phyloP scores from a whole-genome alignment of 208 protist species.

The Tritrichomonas musculus region DNA sequence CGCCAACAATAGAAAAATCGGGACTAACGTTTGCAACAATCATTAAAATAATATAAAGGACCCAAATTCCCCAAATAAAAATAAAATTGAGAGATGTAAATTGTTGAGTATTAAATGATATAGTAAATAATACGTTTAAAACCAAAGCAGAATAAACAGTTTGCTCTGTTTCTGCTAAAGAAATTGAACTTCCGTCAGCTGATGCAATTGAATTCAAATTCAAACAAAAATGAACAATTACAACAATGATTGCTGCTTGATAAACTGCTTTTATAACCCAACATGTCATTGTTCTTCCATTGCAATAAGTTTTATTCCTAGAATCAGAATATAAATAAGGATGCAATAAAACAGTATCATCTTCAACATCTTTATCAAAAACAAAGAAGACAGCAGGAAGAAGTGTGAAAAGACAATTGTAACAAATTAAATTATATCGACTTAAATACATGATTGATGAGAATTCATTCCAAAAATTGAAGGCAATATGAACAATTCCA shows the following conservation, averaged over 20 bases:
- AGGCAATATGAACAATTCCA: slow-evolving; percentile 27
- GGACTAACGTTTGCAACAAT: not conserved
- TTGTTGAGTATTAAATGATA: not conserved
- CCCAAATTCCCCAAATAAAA: slow-evolving; percentile 24
- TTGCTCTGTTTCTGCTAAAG: not conserved
- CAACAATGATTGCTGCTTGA: not conserved
- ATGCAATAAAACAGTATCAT: not conserved
- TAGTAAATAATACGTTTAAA: not conserved
- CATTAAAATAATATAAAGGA: not conserved
- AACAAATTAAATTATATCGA: slow-evolving; percentile 35
- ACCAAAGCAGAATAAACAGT: not conserved
- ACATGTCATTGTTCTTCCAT: not conserved
- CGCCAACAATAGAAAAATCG: not conserved
- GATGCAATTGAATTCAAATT: too few relatives aligned
- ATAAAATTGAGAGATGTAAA: not conserved
- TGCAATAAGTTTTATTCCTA: not conserved
- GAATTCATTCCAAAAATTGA: slow-evolving; percentile 26
- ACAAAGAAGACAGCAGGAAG: slow-evolving; percentile 26
- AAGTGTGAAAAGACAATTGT: slow-evolving; percentile 38
- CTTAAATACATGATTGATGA: not conserved
- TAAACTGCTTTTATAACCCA: not conserved
- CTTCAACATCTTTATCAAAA: slow-evolving; percentile 29
- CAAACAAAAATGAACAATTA: not conserved
- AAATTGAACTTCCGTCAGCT: not conserved
- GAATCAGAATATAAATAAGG: not conserved